These are phyloP conservation scores for Gnomoniopsis smithogilvyi DNA, from an alignment of 2,329 filamentous ascomycete species.

Conservation along the genomic window DNA sequence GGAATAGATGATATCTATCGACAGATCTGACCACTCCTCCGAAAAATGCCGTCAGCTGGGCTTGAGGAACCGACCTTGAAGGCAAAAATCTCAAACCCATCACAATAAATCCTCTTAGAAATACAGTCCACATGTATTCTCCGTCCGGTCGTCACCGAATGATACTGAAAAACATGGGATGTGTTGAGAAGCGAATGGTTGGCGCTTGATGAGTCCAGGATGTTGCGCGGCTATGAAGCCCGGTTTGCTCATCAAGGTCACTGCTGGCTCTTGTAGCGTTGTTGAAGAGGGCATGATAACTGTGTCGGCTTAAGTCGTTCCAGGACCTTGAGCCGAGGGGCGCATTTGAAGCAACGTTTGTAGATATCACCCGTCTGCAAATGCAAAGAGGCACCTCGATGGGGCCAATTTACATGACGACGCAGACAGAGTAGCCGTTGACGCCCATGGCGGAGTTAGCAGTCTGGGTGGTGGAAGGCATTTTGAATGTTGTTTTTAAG, in stretches of 20 bases:
- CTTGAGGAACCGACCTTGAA: neutral
- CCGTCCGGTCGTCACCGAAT: conserved; percentile 1
- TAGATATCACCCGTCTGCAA: neutral
- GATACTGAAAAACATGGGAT: neutral
- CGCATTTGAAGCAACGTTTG: neutral
- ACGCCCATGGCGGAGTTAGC: conserved; percentile 27
- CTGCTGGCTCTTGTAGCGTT: neutral
- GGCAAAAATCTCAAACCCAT: neutral
- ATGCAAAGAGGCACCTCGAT: conserved; percentile 1
- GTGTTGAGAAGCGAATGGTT: neutral
- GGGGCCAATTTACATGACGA: conserved; percentile 29
- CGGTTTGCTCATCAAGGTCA: neutral
- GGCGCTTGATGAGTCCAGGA: neutral
- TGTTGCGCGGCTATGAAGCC: neutral
- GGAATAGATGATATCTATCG: neutral
- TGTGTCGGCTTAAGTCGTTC: neutral
- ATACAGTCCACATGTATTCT: neutral
- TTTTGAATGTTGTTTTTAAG: conserved; percentile 28
- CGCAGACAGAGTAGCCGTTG: conserved; percentile 27
- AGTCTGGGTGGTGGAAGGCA: conserved; percentile 28
- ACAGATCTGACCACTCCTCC: neutral
- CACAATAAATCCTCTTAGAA: neutral
- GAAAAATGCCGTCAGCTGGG: neutral
- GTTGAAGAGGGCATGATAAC: neutral
- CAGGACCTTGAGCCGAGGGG: neutral